Evolutionary conservation across 2,329 filamentous ascomycete genomes (phyloP).

Genomic region (Periconia macrospinosa): DNA sequence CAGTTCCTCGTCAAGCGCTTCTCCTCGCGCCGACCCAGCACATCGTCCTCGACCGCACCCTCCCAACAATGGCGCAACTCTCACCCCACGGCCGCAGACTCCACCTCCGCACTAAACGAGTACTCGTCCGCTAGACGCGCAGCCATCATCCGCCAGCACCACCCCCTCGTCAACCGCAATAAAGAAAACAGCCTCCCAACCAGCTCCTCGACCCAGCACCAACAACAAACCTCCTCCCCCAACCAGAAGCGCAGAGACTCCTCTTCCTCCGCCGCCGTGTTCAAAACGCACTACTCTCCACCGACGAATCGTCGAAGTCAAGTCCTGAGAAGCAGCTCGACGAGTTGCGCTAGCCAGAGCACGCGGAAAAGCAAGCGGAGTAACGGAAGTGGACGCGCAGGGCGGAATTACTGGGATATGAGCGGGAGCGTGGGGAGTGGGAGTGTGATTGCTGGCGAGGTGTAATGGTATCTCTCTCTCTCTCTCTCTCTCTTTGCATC

Average conservation of each 20-base stretch:
- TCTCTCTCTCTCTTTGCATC: background rate
- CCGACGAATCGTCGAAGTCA: constrained; percentile 19
- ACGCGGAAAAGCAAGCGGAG: constrained; percentile 72
- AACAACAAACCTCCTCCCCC: constrained; percentile 6
- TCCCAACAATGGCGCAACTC: constrained; percentile 17
- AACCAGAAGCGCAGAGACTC: constrained; percentile 16
- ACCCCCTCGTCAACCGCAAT: constrained; percentile 73
- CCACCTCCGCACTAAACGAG: constrained; percentile 35
- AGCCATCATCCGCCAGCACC: constrained; percentile 83
- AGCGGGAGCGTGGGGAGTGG: constrained; percentile 78
- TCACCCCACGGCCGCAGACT: background rate
- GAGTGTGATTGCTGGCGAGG: constrained; percentile 39
- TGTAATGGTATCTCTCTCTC: constrained; percentile 9
- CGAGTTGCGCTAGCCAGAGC: constrained; percentile 84
- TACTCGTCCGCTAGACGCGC: constrained; percentile 64
- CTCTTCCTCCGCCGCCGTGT: constrained; percentile 16
- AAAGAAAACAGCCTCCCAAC: constrained; percentile 12
- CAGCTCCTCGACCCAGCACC: constrained; percentile 23
- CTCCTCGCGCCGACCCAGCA: constrained; percentile 37
- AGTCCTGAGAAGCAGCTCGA: constrained; percentile 46
- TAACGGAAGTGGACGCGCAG: constrained; percentile 62
- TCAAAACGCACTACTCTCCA: constrained; percentile 25
- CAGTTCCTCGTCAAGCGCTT: constrained; percentile 56
- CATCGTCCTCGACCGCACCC: background rate
- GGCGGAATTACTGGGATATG: constrained; percentile 87